These are phyloP conservation scores for Gossypium arboreum DNA, from an alignment of 345 rosid species.

Conservation along the genomic window DNA sequence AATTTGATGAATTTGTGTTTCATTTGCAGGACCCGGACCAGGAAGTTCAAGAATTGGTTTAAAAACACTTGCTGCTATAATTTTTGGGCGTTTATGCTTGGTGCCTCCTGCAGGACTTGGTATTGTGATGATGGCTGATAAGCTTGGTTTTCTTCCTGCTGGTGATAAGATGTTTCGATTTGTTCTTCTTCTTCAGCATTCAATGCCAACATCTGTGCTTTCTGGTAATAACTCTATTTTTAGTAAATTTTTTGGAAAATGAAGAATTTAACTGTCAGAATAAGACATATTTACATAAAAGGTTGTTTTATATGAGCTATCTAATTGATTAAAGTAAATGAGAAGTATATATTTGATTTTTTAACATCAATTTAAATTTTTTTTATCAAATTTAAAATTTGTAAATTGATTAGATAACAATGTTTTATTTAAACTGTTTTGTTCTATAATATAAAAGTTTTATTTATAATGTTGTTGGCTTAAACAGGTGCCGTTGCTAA, in stretches of 20 bases:
- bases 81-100: constrained; percentile 68
- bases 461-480: neutral
- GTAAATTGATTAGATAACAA: neutral
- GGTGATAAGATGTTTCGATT: constrained; percentile 93
- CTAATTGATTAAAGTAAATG: neutral
- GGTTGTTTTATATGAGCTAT: neutral
- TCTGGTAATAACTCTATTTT: constrained; percentile 42
- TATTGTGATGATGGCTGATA: constrained; percentile 91
- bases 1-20: constrained; percentile 11
- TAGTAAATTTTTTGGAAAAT: no score
- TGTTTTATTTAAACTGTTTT: neutral
- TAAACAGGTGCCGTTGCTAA: constrained; percentile 84
- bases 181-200: constrained; percentile 83
- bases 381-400: neutral
- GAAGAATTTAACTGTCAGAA: neutral
- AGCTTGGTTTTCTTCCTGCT: constrained; percentile 91
- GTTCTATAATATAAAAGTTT: neutral
- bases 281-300: neutral
- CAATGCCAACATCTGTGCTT: constrained; percentile 98
- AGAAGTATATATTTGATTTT: neutral
- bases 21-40: constrained; percentile 86
- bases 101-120: constrained; percentile 92
- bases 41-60: constrained; percentile 96
- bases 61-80: constrained; percentile 81
- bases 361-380: neutral